Evolutionary conservation across 2,329 filamentous ascomycete genomes (phyloP).

Genomic region (Teratosphaeria epicoccoides): DNA sequence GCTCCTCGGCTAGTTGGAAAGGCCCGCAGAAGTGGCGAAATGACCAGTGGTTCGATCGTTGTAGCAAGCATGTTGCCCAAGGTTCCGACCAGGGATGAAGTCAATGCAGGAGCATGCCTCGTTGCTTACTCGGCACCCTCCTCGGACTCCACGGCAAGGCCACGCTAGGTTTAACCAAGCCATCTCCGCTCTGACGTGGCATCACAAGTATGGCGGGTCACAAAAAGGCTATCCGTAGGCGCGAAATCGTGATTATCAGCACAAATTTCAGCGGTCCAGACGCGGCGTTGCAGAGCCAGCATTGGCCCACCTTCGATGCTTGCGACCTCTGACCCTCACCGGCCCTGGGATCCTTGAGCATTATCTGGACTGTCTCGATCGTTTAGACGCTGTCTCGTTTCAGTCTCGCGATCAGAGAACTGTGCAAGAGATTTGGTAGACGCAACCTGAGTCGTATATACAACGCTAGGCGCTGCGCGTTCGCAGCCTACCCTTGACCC

Average conservation of each 20-base stretch:
- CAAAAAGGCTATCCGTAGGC: conserved; percentile 18
- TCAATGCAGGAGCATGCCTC: conserved; percentile 9
- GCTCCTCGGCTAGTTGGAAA: conserved; percentile 31
- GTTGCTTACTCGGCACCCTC: conserved; percentile 4
- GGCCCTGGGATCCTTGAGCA: conserved; percentile 5
- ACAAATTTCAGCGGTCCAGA: conserved; percentile 10
- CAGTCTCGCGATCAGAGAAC: neutral
- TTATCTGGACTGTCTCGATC: neutral
- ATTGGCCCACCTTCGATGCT: conserved; percentile 7
- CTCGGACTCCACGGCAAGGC: conserved; percentile 24
- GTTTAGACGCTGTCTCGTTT: neutral
- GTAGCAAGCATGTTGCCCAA: conserved; percentile 20
- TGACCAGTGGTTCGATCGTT: conserved; percentile 32
- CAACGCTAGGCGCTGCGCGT: conserved; percentile 8
- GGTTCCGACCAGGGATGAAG: conserved; percentile 14
- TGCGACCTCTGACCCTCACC: conserved; percentile 3
- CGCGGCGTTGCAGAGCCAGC: conserved; percentile 5
- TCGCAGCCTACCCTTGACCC: conserved; percentile 9
- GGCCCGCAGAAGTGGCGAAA: conserved; percentile 34
- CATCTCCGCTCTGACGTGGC: conserved; percentile 45
- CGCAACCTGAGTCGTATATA: neutral
- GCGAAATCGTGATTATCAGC: conserved; percentile 13
- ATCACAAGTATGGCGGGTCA: conserved; percentile 27
- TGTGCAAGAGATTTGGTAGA: neutral
- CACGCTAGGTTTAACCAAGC: conserved; percentile 38